Evolutionary conservation across 192 early-diverging fungal species (phyloP), one percentile per base, ranked within the genome.

Genomic region (Phycomyces nitens): DNA sequence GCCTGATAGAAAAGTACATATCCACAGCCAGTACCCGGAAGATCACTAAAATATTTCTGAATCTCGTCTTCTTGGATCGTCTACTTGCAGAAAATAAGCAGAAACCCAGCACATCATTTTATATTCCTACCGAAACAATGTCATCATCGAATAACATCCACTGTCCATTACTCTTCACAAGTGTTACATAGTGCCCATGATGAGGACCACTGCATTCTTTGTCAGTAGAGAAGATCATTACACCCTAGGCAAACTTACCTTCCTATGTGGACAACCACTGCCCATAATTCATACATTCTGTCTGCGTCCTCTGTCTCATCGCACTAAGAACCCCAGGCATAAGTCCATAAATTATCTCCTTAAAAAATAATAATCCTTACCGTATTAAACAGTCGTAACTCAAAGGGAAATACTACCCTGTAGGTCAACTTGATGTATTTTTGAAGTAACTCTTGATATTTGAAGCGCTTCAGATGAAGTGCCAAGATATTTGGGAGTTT

Each of bases 131-230:
- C 66, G 93, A 87, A n/a, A 99, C 94, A 51, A 78, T 84, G 53
- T 99, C 96, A 75, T 99, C 97, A 76, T 99, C 97, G 74, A 97
- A 97, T 27, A 97, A 72, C 39, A 96, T 70, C 97, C 97, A 99
- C 44, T 87, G 84, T 26, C 88, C 87, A 53, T 86, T 76, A 51
- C 86, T 89, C 72, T 93, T 94, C 38, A 94, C 89, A 34, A 99
- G 80, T 0, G 93, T 85, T 4, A 98, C 88, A 79, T 99, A 99
- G 70, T 99, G 97, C 5, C 97, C 97, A 67, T 96, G 94, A 70
- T 96, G 84, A 20, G 92, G 96, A 0, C 96, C 94, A 70, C 92
- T 85, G 53, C n/a, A 52, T 12, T 20, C 42, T 5, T 62, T 42
- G 18, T 47, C 15, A 18, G 44, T n/a, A 47, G 44, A 54, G 23